Base-by-base conservation (phyloP, 768 basidiomycete genomes). In the Kwoniella mangroviensis region DNA sequence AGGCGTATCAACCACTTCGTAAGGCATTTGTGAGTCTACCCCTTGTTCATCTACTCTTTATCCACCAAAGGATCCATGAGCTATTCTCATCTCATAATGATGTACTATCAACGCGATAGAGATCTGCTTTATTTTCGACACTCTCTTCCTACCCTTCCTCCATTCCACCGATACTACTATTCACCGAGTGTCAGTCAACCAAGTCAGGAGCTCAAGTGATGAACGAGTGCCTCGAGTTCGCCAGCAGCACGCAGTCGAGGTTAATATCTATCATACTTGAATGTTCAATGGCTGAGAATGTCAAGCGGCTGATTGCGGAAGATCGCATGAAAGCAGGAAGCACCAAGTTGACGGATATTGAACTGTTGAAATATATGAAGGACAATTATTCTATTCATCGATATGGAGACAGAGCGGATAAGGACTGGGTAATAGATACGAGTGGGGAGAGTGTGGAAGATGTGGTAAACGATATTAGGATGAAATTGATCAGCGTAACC, bases 161-260 rank as follows among this genome's bases (percentile, higher is more conserved):
- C 15, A 34, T 40, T 2, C 45, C 45, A 0, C 63, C 26, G 3
- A 64, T 63, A 10, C 40, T 67, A 24, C 61, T 73, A 11, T 73
- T 73, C 57, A 73, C 73, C 22, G 73, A 73, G 45, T 41, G 40
- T 26, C 73, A 70, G 28, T 22, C 57, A 2, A 51, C n/a, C 61
- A 49, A 56, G 9, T 2, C 13, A 11, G 70, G 67, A 4, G 2
- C 10, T 6, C 24, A 24, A 4, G 55, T 69, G 10, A 70, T 71
- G 69, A 0, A 10, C 34, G 73, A 74, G 54, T 73, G 70, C 54
- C 65, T 70, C n/a, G n/a, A n/a, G n/a, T n/a, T n/a, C n/a, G n/a
- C n/a, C n/a, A n/a, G n/a, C n/a, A n/a, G n/a, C n/a, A n/a, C n/a
- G n/a, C n/a, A n/a, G n/a, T n/a, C n/a, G n/a, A n/a, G n/a, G n/a